A percentile compares a stretch with the other conserved stretches of the same genome.
phyloP scores from a whole-genome alignment of 1,284 basidiomycete genomes.

The Agaricales sp. region DNA sequence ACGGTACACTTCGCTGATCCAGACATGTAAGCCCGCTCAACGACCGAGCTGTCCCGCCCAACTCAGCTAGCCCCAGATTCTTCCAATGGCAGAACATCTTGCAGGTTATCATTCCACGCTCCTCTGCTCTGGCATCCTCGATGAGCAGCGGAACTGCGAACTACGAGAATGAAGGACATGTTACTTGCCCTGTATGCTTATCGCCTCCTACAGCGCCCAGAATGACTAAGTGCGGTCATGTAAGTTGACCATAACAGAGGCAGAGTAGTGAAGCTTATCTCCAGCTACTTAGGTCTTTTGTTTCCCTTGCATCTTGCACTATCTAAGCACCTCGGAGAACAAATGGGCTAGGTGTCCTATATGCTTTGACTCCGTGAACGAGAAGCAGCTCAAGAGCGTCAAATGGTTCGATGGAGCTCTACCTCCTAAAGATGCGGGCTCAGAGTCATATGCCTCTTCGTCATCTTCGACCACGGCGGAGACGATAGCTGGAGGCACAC shows the following conservation, averaged over 20 bases:
- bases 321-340: conserved; percentile 75
- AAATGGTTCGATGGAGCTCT: conserved; percentile 61
- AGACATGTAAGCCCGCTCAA: conserved; percentile 54
- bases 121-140: conserved; percentile 49
- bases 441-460: conserved; percentile 33
- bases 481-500: neutral
- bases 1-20: conserved; percentile 94
- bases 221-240: conserved; percentile 97
- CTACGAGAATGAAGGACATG: conserved; percentile 45
- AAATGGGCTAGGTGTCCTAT: conserved; percentile 92
- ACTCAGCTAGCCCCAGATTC: conserved; percentile 41
- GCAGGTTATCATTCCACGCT: conserved; percentile 86
- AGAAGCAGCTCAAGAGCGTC: conserved; percentile 88
- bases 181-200: conserved; percentile 91
- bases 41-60: conserved; percentile 12
- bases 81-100: conserved; percentile 96
- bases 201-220: conserved; percentile 84
- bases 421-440: conserved; percentile 26
- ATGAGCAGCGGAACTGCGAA: conserved; percentile 27
- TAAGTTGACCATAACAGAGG: conserved; percentile 31
- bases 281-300: conserved; percentile 60
- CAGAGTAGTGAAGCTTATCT: neutral
- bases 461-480: conserved; percentile 21
- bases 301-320: conserved; percentile 88
- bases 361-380: conserved; percentile 89